These are phyloP conservation scores for Trichoderma semiorbis DNA, from an alignment of 2,329 filamentous ascomycete genomes.

Conservation along the genomic window DNA sequence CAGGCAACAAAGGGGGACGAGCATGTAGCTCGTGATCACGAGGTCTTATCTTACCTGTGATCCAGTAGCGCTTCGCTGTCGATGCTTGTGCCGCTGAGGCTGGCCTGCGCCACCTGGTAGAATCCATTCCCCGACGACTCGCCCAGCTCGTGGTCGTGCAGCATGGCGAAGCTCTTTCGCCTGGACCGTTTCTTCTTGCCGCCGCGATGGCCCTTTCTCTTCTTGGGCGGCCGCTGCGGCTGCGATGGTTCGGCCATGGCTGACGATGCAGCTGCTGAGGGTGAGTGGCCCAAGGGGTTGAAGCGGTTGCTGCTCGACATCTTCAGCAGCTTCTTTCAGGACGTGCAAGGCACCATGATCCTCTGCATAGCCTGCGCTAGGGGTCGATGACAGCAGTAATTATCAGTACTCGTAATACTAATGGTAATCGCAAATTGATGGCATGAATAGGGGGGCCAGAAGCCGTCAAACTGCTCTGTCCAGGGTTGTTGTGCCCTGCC, in stretches of 20 bases:
- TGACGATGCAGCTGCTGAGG: conserved; percentile 11
- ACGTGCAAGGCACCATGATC: conserved; percentile 11
- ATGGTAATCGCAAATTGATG: not conserved
- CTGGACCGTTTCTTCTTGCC: conserved; percentile 75
- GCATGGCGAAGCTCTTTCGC: conserved; percentile 74
- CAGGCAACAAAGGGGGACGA: not conserved
- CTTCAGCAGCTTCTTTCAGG: conserved; percentile 11
- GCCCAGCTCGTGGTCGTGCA: conserved; percentile 47
- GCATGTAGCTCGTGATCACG: not conserved
- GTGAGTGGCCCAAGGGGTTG: conserved; percentile 24
- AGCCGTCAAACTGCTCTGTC: not conserved
- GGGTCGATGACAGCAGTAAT: not conserved
- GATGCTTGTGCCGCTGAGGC: conserved; percentile 78
- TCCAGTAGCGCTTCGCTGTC: conserved; percentile 87
- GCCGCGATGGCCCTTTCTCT: conserved; percentile 67
- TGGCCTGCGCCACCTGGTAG: conserved; percentile 50
- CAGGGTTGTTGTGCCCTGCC: conserved; percentile 7
- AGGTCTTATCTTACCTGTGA: conserved; percentile 63
- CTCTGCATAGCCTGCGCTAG: not conserved
- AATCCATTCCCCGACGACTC: conserved; percentile 40
- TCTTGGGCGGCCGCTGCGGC: conserved; percentile 43
- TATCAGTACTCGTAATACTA: no score
- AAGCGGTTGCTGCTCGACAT: conserved; percentile 31
- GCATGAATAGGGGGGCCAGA: not conserved
- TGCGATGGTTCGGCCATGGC: not conserved